Percentiles rank a stretch among this genome's conserved stretches.
These are phyloP conservation scores for Leishmania arabica DNA, from an alignment of 208 protist genomes.

Conservation along the genomic window DNA sequence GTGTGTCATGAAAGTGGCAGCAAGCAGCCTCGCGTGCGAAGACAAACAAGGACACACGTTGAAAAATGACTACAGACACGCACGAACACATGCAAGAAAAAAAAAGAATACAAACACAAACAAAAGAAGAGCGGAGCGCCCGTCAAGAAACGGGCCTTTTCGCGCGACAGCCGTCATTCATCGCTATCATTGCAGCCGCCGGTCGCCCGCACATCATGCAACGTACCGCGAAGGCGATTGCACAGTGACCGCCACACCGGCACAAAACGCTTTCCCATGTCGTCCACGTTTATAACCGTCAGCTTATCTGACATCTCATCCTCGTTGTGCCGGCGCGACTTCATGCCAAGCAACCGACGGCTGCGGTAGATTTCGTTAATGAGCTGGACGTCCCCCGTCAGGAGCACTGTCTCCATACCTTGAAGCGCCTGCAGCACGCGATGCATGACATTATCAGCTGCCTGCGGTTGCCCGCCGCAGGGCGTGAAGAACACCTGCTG, in stretches of 20 bases:
- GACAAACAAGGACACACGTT: background rate
- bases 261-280: conserved; percentile 69
- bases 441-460: conserved; percentile 73
- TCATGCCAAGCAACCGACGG: conserved; percentile 47
- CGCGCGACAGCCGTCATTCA: background rate
- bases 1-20: background rate
- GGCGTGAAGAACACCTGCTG: conserved; percentile 55
- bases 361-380: conserved; percentile 35
- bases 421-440: conserved; percentile 52
- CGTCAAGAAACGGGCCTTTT: background rate
- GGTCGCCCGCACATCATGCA: background rate
- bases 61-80: background rate
- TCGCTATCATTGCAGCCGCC: conserved; percentile 13
- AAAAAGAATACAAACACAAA: background rate
- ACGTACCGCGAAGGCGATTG: conserved; percentile 23
- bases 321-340: conserved; percentile 47
- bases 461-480: conserved; percentile 76
- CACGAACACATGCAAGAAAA: background rate
- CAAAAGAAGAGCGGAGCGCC: background rate
- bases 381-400: conserved; percentile 62
- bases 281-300: conserved; percentile 59
- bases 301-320: conserved; percentile 36
- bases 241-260: conserved; percentile 70
- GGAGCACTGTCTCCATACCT: conserved; percentile 41
- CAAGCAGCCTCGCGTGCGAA: background rate